phyloP scores from a whole-genome alignment of 306 rosid genomes.

The barrel medic (Medicago truncatula) region MtrunA17r5.0-ANR NC_053042.1:3090001-3090500 shows the following conservation, averaged over 20 bases:
- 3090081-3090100: slow-evolving; percentile 90
- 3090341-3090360: slow-evolving; percentile 28
- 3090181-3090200: slow-evolving; percentile 59
- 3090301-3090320: slow-evolving; percentile 12
- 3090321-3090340: slow-evolving; percentile 26
- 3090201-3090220: slow-evolving; percentile 53
- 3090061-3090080: slow-evolving; percentile 67
- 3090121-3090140: slow-evolving; percentile 82
- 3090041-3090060: slow-evolving; percentile 89
- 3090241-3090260: slow-evolving; percentile 66
- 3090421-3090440: background rate
- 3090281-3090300: slow-evolving; percentile 24
- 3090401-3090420: slow-evolving; percentile 13
- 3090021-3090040: slow-evolving; percentile 83
- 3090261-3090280: slow-evolving; percentile 34
- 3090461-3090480: slow-evolving; percentile 29
- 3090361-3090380: slow-evolving; percentile 29
- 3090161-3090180: slow-evolving; percentile 71
- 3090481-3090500: slow-evolving; percentile 23
- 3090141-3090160: slow-evolving; percentile 88
- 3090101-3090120: slow-evolving; percentile 91
- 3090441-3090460: slow-evolving; percentile 24
- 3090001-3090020: slow-evolving; percentile 83
- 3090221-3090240: slow-evolving; percentile 53
- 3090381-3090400: slow-evolving; percentile 21